phyloP scores from a whole-genome alignment of 108 stramenopile genomes.

The Nannochloropsis salina region DNA sequence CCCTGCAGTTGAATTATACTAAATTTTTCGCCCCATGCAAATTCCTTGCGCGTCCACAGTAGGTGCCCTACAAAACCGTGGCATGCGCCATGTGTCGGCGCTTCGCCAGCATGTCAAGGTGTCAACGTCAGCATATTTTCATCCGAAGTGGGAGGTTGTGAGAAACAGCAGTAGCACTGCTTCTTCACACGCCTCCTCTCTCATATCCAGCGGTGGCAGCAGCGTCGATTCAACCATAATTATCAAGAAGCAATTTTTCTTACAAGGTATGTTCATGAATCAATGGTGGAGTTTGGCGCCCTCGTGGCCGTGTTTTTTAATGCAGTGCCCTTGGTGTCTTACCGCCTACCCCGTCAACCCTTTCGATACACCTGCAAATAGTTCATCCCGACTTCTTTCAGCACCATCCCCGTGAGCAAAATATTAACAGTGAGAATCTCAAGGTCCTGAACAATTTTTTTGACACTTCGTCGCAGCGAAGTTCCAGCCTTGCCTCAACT shows the following conservation, averaged over 20 bases:
- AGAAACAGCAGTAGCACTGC: too few species aligned
- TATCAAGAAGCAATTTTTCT: not conserved
- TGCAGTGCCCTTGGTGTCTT: not conserved
- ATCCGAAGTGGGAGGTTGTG: too few species aligned
- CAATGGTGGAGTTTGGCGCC: too few species aligned
- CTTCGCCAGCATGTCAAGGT: too few species aligned
- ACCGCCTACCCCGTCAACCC: not conserved
- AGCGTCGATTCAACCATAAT: not conserved
- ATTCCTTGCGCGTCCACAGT: too few species aligned
- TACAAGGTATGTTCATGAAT: not conserved
- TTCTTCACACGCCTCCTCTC: not conserved
- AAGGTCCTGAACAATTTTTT: not conserved
- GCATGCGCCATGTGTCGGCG: too few species aligned
- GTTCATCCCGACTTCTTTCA: not conserved
- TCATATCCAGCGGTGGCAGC: not conserved
- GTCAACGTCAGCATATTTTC: too few species aligned
- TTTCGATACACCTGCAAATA: not conserved
- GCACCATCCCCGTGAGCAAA: not conserved
- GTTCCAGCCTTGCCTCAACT: too few species aligned
- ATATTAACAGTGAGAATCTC: slow-evolving; percentile 1
- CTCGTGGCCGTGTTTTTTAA: too few species aligned
- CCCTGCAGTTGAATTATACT: too few species aligned
- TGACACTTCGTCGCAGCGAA: not conserved
- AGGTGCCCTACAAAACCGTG: too few species aligned
- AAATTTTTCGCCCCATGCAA: too few species aligned